Conservation (phyloP, 345 rosid species). For the Heritiera fomes region DNA sequence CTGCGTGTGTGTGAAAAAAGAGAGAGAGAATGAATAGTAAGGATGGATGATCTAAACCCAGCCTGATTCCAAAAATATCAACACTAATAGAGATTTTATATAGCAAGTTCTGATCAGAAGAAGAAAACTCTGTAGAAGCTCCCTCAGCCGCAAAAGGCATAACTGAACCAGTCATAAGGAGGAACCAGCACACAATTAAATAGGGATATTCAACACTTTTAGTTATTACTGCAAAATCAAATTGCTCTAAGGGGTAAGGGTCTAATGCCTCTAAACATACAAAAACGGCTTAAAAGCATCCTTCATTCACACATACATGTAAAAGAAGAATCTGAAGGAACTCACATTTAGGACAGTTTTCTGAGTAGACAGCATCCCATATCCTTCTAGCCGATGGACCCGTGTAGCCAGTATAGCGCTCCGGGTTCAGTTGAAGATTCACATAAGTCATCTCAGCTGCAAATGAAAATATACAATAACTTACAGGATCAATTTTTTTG, state of each 20-base stretch:
- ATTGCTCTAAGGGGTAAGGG: background rate
- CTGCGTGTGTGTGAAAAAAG: background rate
- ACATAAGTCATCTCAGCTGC: slow-evolving; percentile 93
- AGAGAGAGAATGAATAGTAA: background rate
- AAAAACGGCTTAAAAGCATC: background rate
- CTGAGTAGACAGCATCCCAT: slow-evolving; percentile 94
- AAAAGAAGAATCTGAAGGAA: slow-evolving; percentile 21
- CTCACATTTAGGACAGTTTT: slow-evolving; percentile 89
- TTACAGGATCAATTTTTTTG: slow-evolving; percentile 7
- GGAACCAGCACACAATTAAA: background rate
- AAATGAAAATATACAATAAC: slow-evolving; percentile 22
- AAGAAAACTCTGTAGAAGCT: background rate
- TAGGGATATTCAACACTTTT: background rate
- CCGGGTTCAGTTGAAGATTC: slow-evolving; percentile 86
- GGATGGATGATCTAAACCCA: background rate
- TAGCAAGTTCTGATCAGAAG: background rate
- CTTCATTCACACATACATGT: background rate
- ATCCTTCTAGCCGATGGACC: slow-evolving; percentile 95
- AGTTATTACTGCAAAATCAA: background rate
- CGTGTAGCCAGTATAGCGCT: slow-evolving; percentile 82
- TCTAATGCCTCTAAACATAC: background rate
- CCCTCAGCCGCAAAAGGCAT: background rate
- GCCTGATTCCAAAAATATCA: background rate
- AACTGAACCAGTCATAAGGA: background rate
- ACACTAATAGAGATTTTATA: background rate